These are phyloP conservation scores for Phascolomyces articulosus DNA, from an alignment of 371 early-diverging fungal genomes.

Conservation along the genomic window DNA sequence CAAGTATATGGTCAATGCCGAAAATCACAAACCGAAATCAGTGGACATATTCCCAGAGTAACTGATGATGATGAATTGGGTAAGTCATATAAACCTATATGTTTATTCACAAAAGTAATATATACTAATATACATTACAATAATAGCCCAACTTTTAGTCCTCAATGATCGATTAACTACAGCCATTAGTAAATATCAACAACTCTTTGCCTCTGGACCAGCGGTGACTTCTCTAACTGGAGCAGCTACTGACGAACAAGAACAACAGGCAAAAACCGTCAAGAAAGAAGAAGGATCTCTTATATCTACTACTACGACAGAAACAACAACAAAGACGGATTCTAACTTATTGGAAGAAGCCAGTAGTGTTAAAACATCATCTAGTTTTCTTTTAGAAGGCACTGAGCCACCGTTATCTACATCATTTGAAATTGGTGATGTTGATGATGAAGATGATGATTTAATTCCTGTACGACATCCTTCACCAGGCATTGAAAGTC, in stretches of 20 bases:
- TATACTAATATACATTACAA: too few species aligned
- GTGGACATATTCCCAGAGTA: constrained; percentile 33
- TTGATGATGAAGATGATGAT: constrained; percentile 52
- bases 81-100: constrained; percentile 16
- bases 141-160: constrained; percentile 29
- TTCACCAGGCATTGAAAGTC: constrained; percentile 4
- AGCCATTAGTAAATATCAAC: constrained; percentile 25
- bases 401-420: constrained; percentile 16
- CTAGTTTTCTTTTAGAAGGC: constrained; percentile 10
- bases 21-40: constrained; percentile 32
- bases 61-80: constrained; percentile 43
- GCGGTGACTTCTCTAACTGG: background rate
- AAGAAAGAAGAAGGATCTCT: background rate
- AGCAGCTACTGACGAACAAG: background rate
- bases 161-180: constrained; percentile 42
- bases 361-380: background rate
- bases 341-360: background rate
- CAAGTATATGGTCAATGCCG: constrained; percentile 46
- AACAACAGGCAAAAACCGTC: constrained; percentile 10
- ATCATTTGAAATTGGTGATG: constrained; percentile 59
- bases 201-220: constrained; percentile 11
- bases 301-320: too few species aligned
- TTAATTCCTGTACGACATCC: constrained; percentile 14
- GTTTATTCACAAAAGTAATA: too few species aligned
- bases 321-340: background rate